Evolutionary conservation across 1,284 basidiomycete species (phyloP).

Genomic region (Ustilago lituana): DNA sequence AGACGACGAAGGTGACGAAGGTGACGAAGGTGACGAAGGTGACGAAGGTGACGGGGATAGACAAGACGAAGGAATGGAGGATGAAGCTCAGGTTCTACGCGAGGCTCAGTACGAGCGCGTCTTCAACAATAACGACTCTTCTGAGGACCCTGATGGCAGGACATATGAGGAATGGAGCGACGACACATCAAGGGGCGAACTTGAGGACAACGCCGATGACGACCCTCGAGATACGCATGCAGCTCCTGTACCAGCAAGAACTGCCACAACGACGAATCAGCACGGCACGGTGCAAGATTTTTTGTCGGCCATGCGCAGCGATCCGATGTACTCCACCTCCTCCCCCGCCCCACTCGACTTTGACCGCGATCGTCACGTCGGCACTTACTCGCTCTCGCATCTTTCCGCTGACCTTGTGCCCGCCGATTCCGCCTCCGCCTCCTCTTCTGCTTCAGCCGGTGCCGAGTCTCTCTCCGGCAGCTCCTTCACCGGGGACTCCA

Average conservation of each 20-base stretch:
- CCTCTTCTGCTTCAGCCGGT: too few relatives aligned
- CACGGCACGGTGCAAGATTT: slow-evolving; percentile 24
- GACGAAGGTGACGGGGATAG: neutral
- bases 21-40: neutral
- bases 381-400: slow-evolving; percentile 22
- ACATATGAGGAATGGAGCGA: too few relatives aligned
- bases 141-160: too few relatives aligned
- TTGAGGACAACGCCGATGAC: too few relatives aligned
- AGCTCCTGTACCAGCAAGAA: too few relatives aligned
- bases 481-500: too few relatives aligned
- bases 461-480: too few relatives aligned
- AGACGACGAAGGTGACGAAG: slow-evolving; percentile 4
- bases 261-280: too few relatives aligned
- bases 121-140: too few relatives aligned
- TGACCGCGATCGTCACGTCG: slow-evolving; percentile 25
- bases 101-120: slow-evolving; percentile 1
- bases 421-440: neutral
- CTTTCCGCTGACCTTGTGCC: slow-evolving; percentile 1
- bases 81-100: neutral
- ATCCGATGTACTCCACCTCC: slow-evolving; percentile 14
- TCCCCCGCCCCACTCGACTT: slow-evolving; percentile 9
- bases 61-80: too few relatives aligned
- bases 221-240: too few relatives aligned
- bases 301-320: slow-evolving; percentile 15
- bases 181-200: too few relatives aligned